Conservation (phyloP, 2,329 filamentous ascomycete genomes). For the Cladophialophora yegresii region DNA sequence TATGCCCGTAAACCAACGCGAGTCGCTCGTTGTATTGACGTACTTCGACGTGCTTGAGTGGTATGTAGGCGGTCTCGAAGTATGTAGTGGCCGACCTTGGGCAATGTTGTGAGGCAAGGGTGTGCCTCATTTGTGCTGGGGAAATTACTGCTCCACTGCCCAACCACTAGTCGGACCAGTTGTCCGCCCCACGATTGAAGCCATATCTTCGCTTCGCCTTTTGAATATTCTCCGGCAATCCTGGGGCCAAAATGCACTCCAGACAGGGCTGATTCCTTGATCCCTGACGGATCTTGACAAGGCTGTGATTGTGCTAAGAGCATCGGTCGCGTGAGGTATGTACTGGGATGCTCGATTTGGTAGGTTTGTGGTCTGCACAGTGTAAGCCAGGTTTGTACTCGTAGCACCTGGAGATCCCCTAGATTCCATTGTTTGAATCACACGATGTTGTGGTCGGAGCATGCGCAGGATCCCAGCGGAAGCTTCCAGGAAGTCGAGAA, state of each 20-base stretch:
- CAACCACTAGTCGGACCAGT: neutral
- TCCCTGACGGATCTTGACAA: neutral
- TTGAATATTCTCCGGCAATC: neutral
- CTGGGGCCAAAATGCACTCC: too few relatives aligned
- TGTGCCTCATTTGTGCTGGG: neutral
- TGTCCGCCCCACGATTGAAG: neutral
- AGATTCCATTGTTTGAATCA: too few relatives aligned
- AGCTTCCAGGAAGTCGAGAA: too few relatives aligned
- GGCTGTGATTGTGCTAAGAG: neutral
- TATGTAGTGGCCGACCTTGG: neutral
- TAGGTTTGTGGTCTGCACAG: too few relatives aligned
- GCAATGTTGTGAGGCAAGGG: neutral
- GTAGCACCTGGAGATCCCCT: too few relatives aligned
- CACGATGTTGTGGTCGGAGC: too few relatives aligned
- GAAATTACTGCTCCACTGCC: neutral
- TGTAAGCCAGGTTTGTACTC: neutral
- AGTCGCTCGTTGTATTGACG: neutral
- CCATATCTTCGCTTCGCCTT: neutral
- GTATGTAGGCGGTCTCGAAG: neutral
- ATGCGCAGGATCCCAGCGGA: too few relatives aligned
- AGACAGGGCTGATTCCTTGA: too few relatives aligned
- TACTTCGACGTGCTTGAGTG: neutral
- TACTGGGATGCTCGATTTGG: too few relatives aligned
- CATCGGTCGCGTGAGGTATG: too few relatives aligned
- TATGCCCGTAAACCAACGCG: neutral